phyloP scores from a whole-genome alignment of 305 asterid genomes.

The Ilex paraguariensis region DNA sequence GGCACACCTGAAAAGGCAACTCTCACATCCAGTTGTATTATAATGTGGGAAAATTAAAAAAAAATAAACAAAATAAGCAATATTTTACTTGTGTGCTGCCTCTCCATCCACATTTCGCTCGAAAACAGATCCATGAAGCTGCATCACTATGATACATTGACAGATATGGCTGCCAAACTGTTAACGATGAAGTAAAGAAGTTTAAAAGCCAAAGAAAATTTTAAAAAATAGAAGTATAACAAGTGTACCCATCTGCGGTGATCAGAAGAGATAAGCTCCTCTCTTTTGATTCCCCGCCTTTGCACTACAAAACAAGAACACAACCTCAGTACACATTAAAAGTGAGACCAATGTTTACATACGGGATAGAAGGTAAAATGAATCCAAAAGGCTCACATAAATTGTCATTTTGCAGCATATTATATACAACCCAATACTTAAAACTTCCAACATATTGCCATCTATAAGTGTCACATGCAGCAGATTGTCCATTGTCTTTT shows the following conservation, averaged over 20 bases:
- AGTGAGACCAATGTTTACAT: too few species aligned
- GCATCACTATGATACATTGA: conserved; percentile 41
- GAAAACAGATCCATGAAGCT: conserved; percentile 80
- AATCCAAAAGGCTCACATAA: too few species aligned
- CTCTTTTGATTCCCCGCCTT: conserved; percentile 65
- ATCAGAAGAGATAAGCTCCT: conserved; percentile 70
- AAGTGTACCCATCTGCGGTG: conserved; percentile 55
- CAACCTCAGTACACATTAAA: too few species aligned
- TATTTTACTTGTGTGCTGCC: conserved; percentile 60
- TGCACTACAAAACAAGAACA: conserved; percentile 47
- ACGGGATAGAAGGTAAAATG: too few species aligned
- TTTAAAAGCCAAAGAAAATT: conserved; percentile 1
- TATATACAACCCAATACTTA: too few species aligned
- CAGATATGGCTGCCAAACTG: conserved; percentile 19
- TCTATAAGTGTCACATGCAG: too few species aligned
- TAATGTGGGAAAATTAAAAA: conserved; percentile 7
- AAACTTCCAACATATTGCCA: too few species aligned
- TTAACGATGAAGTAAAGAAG: conserved; percentile 8
- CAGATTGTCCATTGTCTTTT: too few species aligned
- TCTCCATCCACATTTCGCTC: conserved; percentile 89
- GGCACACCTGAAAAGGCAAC: conserved; percentile 14
- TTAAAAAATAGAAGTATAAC: conserved; percentile 2
- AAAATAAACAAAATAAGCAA: background rate
- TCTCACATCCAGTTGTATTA: conserved; percentile 3
- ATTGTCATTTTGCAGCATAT: too few species aligned